phyloP scores from a whole-genome alignment of 1,284 basidiomycete genomes.

The Trichosporon faecale region DNA sequence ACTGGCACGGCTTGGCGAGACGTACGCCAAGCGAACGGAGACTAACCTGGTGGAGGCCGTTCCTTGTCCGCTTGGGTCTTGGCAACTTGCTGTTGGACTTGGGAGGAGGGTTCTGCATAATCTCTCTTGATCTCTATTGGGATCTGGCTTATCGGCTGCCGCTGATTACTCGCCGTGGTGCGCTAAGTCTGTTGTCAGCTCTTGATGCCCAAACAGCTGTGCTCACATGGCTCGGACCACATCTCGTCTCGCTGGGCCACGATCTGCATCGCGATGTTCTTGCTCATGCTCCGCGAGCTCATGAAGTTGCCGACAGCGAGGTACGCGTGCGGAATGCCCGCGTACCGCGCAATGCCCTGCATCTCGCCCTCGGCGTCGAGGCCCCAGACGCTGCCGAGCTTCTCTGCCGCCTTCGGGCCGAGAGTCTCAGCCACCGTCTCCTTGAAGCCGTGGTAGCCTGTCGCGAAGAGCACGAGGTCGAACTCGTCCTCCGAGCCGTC shows the following conservation, averaged over 20 bases:
- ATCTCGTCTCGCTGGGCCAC: constrained; percentile 60
- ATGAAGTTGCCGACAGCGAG: constrained; percentile 57
- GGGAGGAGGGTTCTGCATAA: background rate
- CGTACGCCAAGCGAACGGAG: too few species aligned
- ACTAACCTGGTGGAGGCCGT: background rate
- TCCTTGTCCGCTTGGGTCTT: background rate
- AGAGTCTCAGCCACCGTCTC: constrained; percentile 56
- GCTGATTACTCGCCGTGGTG: background rate
- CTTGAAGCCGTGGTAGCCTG: constrained; percentile 56
- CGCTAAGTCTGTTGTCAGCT: background rate
- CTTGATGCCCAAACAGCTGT: too few species aligned
- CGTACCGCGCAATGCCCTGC: constrained; percentile 56
- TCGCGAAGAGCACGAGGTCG: constrained; percentile 67
- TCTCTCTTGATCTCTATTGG: background rate
- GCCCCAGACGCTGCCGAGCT: constrained; percentile 60
- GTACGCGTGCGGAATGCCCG: constrained; percentile 53
- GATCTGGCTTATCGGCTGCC: background rate
- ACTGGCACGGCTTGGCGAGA: background rate
- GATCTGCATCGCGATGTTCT: constrained; percentile 63
- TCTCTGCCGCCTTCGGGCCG: constrained; percentile 56
- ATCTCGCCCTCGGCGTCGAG: constrained; percentile 61
- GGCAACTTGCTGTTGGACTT: background rate
- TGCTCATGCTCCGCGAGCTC: constrained; percentile 59
- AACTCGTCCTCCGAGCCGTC: constrained; percentile 64
- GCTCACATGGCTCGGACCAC: constrained; percentile 54